Evolutionary conservation across 225 moss, liverwort and hornwort genomes (phyloP).

Genomic region (Climacium dendroides): DNA sequence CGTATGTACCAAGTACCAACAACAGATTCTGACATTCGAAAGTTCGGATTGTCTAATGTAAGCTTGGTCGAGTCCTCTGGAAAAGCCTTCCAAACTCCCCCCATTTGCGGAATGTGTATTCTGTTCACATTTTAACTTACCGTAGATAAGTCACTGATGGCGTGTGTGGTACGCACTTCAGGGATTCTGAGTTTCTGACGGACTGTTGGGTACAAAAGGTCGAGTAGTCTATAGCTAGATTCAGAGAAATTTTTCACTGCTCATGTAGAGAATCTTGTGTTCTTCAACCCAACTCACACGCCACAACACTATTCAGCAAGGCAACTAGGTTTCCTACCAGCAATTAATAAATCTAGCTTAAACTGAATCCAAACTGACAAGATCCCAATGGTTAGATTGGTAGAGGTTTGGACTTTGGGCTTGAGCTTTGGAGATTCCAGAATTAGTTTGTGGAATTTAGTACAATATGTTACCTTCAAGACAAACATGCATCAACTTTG

Average conservation of each 20-base stretch:
- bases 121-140: not conserved
- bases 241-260: not conserved
- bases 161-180: not conserved
- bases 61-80: not conserved
- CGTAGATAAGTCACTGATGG: not conserved
- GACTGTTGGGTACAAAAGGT: not conserved
- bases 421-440: too few species aligned
- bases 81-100: not conserved
- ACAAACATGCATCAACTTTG: too few species aligned
- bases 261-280: not conserved
- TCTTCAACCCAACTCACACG: too few species aligned
- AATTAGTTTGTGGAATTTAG: too few species aligned
- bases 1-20: not conserved
- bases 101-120: not conserved
- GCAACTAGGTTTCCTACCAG: too few species aligned
- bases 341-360: too few species aligned
- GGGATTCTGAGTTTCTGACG: too few species aligned
- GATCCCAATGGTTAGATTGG: too few species aligned
- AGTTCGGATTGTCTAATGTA: not conserved
- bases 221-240: too few species aligned
- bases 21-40: not conserved
- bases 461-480: too few species aligned
- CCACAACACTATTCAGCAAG: not conserved
- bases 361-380: too few species aligned
- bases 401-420: too few species aligned